Evolutionary conservation across 192 early-diverging fungal genomes (phyloP).

Genomic region (Geranomyces variabilis): DNA sequence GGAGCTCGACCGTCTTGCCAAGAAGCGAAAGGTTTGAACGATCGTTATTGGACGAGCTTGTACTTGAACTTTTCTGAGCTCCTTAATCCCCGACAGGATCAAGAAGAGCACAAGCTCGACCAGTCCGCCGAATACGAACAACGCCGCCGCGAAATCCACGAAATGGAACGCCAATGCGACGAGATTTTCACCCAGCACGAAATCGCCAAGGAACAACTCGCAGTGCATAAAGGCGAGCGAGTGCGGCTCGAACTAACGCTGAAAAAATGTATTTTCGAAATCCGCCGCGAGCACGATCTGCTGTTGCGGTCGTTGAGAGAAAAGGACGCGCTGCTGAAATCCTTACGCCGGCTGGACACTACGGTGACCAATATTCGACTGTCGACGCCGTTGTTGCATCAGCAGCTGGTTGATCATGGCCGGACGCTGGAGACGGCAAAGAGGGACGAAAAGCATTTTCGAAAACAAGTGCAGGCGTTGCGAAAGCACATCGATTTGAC

Average conservation of each 20-base stretch:
- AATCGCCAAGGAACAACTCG: conserved; percentile 62
- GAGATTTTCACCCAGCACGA: conserved; percentile 69
- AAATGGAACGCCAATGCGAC: conserved; percentile 61
- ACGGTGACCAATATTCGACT: conserved; percentile 64
- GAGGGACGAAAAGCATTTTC: conserved; percentile 46
- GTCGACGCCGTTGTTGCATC: conserved; percentile 51
- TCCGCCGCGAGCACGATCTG: conserved; percentile 62
- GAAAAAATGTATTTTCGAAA: conserved; percentile 52
- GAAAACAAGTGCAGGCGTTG: conserved; percentile 44
- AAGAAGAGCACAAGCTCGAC: conserved; percentile 58
- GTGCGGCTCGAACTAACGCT: conserved; percentile 56
- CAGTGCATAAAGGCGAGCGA: conserved; percentile 55
- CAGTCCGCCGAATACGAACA: conserved; percentile 59
- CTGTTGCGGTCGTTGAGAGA: conserved; percentile 59
- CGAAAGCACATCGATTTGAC: conserved; percentile 54
- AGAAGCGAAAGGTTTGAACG: conserved; percentile 45
- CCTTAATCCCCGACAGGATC: too few species aligned
- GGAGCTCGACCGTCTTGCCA: conserved; percentile 56
- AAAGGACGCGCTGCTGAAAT: conserved; percentile 60
- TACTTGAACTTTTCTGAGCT: conserved; percentile 13
- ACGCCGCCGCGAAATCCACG: conserved; percentile 54
- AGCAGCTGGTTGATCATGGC: conserved; percentile 52
- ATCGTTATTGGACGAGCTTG: neutral
- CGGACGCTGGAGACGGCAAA: conserved; percentile 40
- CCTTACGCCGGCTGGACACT: conserved; percentile 52